Conservation (phyloP, 2,329 filamentous ascomycete species). For the Lasiodiplodia sp. region DNA sequence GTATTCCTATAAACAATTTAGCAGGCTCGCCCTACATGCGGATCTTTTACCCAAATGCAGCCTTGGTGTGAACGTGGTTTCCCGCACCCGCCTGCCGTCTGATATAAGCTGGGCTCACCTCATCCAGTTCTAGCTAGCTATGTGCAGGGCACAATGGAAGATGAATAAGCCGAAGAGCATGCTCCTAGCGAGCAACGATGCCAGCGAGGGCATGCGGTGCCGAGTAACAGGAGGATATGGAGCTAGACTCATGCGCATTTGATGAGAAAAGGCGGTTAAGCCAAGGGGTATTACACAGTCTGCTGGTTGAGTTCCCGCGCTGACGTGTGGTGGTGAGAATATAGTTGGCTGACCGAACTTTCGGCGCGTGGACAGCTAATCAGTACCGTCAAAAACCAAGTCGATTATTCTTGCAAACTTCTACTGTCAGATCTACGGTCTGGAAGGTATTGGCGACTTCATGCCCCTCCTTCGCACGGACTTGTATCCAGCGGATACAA, state of each 20-base stretch:
- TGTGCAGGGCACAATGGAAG: conserved; percentile 62
- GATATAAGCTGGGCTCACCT: conserved; percentile 9
- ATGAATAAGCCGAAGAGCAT: conserved; percentile 56
- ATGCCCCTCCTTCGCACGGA: not conserved
- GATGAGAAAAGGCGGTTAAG: conserved; percentile 58
- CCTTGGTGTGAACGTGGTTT: conserved; percentile 43
- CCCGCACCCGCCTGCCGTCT: not conserved
- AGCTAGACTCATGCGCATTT: conserved; percentile 62
- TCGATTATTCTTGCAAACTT: no score
- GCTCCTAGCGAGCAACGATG: conserved; percentile 56
- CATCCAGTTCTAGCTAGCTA: conserved; percentile 40
- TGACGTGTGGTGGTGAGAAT: conserved; percentile 10
- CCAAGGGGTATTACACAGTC: conserved; percentile 63
- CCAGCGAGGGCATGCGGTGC: conserved; percentile 59
- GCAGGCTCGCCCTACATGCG: no score
- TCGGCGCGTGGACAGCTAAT: not conserved
- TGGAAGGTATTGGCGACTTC: not conserved
- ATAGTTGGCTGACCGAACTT: not conserved
- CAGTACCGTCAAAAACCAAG: no score
- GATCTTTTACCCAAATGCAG: no score
- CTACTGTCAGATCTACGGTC: not conserved
- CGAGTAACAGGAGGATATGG: conserved; percentile 58
- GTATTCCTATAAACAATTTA: no score
- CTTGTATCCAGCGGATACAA: not conserved
- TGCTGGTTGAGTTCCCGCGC: conserved; percentile 54